Evolutionary conservation across 1,139 yeast species (phyloP).

Genomic region (Debaryomyces subglobosus): DNA sequence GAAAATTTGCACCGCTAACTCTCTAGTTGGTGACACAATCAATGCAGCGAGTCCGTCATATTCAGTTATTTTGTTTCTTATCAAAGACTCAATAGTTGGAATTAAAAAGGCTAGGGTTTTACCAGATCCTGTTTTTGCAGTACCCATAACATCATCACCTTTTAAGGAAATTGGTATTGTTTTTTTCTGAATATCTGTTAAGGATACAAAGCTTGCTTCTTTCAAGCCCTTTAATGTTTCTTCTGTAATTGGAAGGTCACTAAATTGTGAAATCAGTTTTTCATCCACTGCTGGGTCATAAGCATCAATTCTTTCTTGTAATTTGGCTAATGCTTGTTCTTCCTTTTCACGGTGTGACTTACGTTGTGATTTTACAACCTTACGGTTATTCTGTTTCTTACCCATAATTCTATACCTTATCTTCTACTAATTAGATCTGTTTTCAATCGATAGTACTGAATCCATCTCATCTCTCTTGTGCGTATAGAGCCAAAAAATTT

Average conservation of each 20-base stretch:
- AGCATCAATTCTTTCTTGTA: constrained; percentile 53
- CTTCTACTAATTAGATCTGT: constrained; percentile 3
- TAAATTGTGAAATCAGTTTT: constrained; percentile 42
- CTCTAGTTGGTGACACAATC: constrained; percentile 91
- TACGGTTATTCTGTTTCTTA: constrained; percentile 20
- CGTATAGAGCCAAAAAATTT: constrained; percentile 3
- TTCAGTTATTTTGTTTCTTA: constrained; percentile 79
- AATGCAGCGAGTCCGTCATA: constrained; percentile 92
- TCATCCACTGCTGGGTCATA: constrained; percentile 47
- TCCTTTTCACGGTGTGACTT: constrained; percentile 36
- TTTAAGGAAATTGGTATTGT: constrained; percentile 78
- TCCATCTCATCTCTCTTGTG: constrained; percentile 10
- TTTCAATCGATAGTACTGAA: neutral
- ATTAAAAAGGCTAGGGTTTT: constrained; percentile 90
- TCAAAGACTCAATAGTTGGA: constrained; percentile 77
- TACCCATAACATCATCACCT: constrained; percentile 84
- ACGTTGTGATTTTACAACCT: constrained; percentile 21
- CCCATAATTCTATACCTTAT: constrained; percentile 21
- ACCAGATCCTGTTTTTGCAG: constrained; percentile 97
- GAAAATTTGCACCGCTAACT: constrained; percentile 89
- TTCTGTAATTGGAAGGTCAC: constrained; percentile 75
- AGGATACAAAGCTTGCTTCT: constrained; percentile 66
- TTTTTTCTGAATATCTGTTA: constrained; percentile 86
- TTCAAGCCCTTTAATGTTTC: constrained; percentile 72
- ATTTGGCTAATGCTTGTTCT: constrained; percentile 44